Base-by-base conservation (phyloP, 495 filamentous ascomycete genomes). In the Neurospora sp. region DNA sequence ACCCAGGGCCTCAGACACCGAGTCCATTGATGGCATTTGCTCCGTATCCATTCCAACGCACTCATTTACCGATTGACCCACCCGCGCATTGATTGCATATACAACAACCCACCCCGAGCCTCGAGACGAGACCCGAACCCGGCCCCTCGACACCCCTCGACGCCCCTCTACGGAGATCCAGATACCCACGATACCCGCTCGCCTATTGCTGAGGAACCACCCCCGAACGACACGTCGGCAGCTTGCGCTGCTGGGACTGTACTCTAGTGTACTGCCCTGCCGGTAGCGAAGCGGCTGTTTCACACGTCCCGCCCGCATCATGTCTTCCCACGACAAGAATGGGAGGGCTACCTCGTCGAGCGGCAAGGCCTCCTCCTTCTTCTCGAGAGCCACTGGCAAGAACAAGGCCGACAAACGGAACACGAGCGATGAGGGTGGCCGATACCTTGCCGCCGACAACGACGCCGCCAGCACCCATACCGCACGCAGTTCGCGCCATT, bases 401-500 rank as follows among this genome's bases (percentile, higher is more conserved):
- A 93, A 93, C 81, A 87, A 84, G 80, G 83, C 80, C 83, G 93
- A 94, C 76, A 92, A 89, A 79, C 85, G 86, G 77, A 85, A 81
- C 74, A 80, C 86, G 77, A 81, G 85, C 85, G 73, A 88, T 83
- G 78, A 85, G 83, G 54, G 54, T 37, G 76, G 85, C 82, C 78
- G 84, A 78, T 81, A 87, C 81, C 79, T 85, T 60, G 77, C 84
- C 76, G 82, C 81, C 81, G 83, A 86, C 73, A 75, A 84, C 78
- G 88, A 90, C 71, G 83, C 82, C 72, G 78, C 86, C 60, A 86
- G 87, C 77, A 82, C 87, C n/a, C 78, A 87, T 54, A 88, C 89
- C 71, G 94, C 92, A 80, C 89, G 91, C 77, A 90, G 88, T 72
- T 96, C 94, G 71, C 85, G 93, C 83, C 91, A 96, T 84, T 91